Conservation (phyloP, 345 rosid species). For the Moricandia moricandioides region DNA sequence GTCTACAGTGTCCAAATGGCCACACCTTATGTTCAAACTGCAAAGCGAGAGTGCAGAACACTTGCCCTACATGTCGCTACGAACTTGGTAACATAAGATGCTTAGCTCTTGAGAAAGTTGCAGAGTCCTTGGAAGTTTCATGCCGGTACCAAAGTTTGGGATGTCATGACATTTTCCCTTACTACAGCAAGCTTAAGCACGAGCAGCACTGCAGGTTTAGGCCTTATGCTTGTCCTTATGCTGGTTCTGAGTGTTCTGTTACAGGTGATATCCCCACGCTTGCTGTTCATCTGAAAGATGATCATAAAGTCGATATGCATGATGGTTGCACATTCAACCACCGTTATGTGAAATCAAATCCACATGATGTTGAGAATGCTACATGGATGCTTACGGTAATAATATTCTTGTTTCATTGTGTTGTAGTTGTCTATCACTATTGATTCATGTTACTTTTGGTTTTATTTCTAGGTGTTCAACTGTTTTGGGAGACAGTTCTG, state of each 20-base stretch:
- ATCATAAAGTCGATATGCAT: slow-evolving; percentile 95
- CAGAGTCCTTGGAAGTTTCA: slow-evolving; percentile 80
- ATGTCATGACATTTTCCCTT: slow-evolving; percentile 77
- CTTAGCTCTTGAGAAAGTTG: slow-evolving; percentile 90
- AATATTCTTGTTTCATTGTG: too few relatives aligned
- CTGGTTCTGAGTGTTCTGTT: slow-evolving; percentile 83
- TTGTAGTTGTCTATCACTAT: neutral
- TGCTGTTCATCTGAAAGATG: slow-evolving; percentile 71
- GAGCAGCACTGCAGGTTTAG: slow-evolving; percentile 75
- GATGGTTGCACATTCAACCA: slow-evolving; percentile 86
- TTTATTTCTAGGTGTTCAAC: slow-evolving; percentile 94
- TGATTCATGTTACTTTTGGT: neutral
- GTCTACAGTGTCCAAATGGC: slow-evolving; percentile 81
- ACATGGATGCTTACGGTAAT: slow-evolving; percentile 97
- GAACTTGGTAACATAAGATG: slow-evolving; percentile 95
- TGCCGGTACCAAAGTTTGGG: slow-evolving; percentile 76
- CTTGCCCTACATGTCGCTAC: slow-evolving; percentile 82
- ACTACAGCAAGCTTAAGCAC: slow-evolving; percentile 82
- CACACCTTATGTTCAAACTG: slow-evolving; percentile 84
- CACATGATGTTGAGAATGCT: slow-evolving; percentile 87
- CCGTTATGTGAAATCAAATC: slow-evolving; percentile 82
- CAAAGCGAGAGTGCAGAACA: slow-evolving; percentile 69
- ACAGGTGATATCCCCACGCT: slow-evolving; percentile 74
- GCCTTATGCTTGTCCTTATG: slow-evolving; percentile 84
- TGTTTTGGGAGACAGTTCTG: slow-evolving; percentile 92